Evolutionary conservation across 805 yeast species (phyloP).

Genomic region (Candida xyloterini): DNA sequence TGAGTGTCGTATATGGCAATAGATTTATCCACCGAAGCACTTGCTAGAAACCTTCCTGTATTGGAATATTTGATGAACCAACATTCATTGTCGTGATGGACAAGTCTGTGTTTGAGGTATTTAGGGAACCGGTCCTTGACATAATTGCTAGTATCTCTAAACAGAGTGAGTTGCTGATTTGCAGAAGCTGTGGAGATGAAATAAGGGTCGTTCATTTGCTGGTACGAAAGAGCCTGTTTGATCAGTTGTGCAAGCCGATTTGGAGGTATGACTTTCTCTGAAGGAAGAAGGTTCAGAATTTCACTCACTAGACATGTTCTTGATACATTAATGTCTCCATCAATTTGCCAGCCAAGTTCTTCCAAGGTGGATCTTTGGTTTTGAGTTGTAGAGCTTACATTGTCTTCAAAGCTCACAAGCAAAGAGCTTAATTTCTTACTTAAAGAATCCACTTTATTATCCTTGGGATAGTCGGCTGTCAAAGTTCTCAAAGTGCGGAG

Average conservation of each 20-base stretch:
- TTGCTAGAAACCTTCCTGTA: conserved; percentile 70
- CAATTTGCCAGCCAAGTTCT: conserved; percentile 20
- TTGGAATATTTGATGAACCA: conserved; percentile 83
- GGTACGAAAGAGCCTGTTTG: conserved; percentile 49
- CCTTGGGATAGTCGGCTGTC: conserved; percentile 24
- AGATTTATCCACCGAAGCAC: conserved; percentile 67
- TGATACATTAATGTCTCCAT: conserved; percentile 25
- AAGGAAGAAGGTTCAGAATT: conserved; percentile 46
- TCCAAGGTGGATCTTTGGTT: conserved; percentile 8
- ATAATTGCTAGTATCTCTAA: conserved; percentile 20
- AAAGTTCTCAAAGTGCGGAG: conserved; percentile 35
- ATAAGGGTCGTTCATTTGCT: conserved; percentile 31
- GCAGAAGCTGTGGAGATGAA: conserved; percentile 17
- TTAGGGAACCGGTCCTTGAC: conserved; percentile 38
- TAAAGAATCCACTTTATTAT: conserved; percentile 7
- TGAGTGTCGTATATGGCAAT: conserved; percentile 64
- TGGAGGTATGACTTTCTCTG: conserved; percentile 45
- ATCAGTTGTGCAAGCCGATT: conserved; percentile 49
- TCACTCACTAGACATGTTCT: conserved; percentile 40
- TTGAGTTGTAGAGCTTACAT: conserved; percentile 10
- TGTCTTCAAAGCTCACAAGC: conserved; percentile 29
- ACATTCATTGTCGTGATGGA: conserved; percentile 66
- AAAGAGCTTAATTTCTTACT: conserved; percentile 20
- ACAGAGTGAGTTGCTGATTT: conserved; percentile 19
- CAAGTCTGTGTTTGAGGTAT: conserved; percentile 42